These are phyloP conservation scores for Circinella umbellata DNA, from an alignment of 371 early-diverging fungal species.

Conservation along the genomic window DNA sequence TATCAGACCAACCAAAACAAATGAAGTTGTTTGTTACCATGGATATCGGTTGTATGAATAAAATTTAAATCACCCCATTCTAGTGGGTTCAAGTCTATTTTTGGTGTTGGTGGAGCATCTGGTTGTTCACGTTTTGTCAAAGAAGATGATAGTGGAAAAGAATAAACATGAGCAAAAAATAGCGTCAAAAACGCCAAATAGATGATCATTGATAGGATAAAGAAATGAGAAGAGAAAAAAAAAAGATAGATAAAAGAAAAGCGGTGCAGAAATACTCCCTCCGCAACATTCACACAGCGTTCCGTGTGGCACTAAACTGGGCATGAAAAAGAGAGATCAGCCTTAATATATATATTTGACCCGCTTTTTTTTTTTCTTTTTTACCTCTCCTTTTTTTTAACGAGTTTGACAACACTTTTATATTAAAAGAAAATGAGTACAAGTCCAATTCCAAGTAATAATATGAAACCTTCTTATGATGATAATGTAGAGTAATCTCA, in stretches of 20 bases:
- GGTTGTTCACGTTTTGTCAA: conserved; percentile 29
- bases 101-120: conserved; percentile 32
- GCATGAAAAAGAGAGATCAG: no score
- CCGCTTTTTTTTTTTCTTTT: no score
- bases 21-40: conserved; percentile 24
- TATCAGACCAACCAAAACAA: not conserved
- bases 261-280: no score
- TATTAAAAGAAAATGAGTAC: not conserved
- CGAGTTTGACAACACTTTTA: no score
- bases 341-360: no score
- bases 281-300: no score
- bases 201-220: not conserved
- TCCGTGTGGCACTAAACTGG: no score
- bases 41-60: conserved; percentile 55
- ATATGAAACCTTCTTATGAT: not conserved
- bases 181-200: not conserved
- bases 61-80: conserved; percentile 58
- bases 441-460: not conserved
- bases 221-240: not conserved
- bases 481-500: not conserved
- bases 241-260: not conserved
- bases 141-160: not conserved
- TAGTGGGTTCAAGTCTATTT: conserved; percentile 34
- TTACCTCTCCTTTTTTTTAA: no score
- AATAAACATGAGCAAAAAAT: not conserved